These are phyloP conservation scores for Camellia lanceoleosa DNA, from an alignment of 148 eudicot species.

Conservation along the genomic window DNA sequence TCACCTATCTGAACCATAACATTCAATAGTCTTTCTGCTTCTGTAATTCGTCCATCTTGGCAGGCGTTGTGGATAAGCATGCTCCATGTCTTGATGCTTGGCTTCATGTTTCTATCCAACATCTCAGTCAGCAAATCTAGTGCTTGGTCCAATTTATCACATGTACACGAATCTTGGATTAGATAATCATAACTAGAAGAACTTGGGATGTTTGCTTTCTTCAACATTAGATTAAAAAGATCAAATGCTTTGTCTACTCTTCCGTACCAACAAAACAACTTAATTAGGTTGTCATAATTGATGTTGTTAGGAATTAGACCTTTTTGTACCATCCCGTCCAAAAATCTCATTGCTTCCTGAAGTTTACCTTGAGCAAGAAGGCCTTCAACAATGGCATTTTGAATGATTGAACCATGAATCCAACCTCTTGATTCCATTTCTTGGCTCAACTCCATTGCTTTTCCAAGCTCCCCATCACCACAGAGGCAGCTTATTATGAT, in stretches of 20 bases:
- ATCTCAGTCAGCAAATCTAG: conserved; percentile 64
- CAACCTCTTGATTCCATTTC: conserved; percentile 59
- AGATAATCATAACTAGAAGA: conserved; percentile 51
- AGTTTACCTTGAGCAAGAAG: conserved; percentile 44
- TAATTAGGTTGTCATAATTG: conserved; percentile 44
- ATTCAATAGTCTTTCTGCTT: conserved; percentile 55
- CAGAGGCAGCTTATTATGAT: conserved; percentile 40
- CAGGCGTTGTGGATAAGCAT: conserved; percentile 39
- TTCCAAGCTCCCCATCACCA: conserved; percentile 38
- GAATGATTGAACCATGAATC: conserved; percentile 43
- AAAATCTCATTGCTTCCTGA: conserved; percentile 45
- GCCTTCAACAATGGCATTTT: conserved; percentile 40
- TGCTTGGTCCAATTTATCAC: conserved; percentile 41
- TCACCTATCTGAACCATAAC: conserved; percentile 45
- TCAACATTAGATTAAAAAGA: conserved; percentile 61
- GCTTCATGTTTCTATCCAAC: conserved; percentile 49
- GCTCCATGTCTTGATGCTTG: conserved; percentile 54
- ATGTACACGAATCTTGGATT: conserved; percentile 41
- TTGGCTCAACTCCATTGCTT: conserved; percentile 51
- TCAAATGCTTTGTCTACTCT: conserved; percentile 45
- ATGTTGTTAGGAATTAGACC: conserved; percentile 36
- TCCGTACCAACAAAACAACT: conserved; percentile 40
- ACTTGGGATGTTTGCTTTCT: conserved; percentile 39
- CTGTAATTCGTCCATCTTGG: conserved; percentile 33
- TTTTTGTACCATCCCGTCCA: conserved; percentile 37